Conservation (phyloP, 2,329 filamentous ascomycete genomes). For the Mariannaea sp. region DNA sequence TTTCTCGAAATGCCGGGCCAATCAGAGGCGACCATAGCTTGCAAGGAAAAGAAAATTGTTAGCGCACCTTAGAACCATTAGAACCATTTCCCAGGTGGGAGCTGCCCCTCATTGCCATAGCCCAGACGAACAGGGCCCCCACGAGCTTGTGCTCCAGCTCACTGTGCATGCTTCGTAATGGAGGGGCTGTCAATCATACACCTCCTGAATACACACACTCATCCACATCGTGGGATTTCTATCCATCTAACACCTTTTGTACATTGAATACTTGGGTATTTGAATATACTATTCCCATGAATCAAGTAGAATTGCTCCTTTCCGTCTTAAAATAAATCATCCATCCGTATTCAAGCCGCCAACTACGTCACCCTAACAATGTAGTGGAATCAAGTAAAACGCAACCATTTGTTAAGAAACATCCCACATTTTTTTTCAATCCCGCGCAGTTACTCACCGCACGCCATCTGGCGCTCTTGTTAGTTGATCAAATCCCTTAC, state of each 20-base stretch:
- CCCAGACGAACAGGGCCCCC: too few species aligned
- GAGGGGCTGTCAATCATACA: conserved; percentile 15
- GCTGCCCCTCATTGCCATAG: conserved; percentile 22
- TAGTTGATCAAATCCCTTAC: not conserved
- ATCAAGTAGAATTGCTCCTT: not conserved
- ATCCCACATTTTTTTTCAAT: conserved; percentile 6
- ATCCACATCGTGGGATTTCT: not conserved
- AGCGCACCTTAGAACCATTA: not conserved
- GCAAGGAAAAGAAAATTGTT: conserved; percentile 14
- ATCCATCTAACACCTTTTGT: too few species aligned
- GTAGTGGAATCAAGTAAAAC: too few species aligned
- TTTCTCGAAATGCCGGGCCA: conserved; percentile 7
- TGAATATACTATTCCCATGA: not conserved
- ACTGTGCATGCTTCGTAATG: too few species aligned
- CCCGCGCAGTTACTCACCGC: not conserved
- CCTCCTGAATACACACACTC: not conserved
- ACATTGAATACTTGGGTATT: too few species aligned
- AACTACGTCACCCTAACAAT: conserved; percentile 6
- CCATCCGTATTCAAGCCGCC: too few species aligned
- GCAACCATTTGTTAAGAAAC: not conserved
- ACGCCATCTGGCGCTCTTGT: conserved; percentile 8
- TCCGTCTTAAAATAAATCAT: not conserved
- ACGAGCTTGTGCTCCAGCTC: too few species aligned
- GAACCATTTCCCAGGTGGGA: too few species aligned
- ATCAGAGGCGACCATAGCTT: conserved; percentile 4